Evolutionary conservation across 2,329 filamentous ascomycete genomes (phyloP), one percentile per base, ranked within the genome.

Genomic region (Magnaporthiopsis poae): DNA sequence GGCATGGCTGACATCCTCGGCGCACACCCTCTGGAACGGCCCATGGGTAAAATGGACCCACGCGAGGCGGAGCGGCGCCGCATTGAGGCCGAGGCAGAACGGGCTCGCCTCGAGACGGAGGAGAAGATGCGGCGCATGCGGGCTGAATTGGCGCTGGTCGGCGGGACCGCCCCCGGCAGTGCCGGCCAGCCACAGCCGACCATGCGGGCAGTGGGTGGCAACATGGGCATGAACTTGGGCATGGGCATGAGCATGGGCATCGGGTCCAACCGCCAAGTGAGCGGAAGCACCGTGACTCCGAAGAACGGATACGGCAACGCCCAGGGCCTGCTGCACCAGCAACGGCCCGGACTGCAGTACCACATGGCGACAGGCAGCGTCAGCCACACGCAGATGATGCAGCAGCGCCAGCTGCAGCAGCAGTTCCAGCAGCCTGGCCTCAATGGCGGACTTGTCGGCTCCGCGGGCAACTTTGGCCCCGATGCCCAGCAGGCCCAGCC

Each of bases 1-100:
- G 86, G 82, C 70, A 79, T 90, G 77, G 87, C 87, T 0, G 84
- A 89, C 69, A 79, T 90, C 5, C 77, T 86, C 3, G 73, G 76
- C 25, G 77, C 75, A 0, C 79, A 82, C 64, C 80, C 81, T 33
- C 71, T 77, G 56, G 80, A 79, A 12, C 63, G 67, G 0, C 67
- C 71, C 3, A 69, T 68, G n/a, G 70, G 70, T 33, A 21, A 62
- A 12, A 69, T 72, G 61, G 77, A 83, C 36, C 76, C 77, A 1
- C 75, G 77, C n/a, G 74, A 77, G 13, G 75, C 75, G 5, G 79
- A 80, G 27, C 78, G 82, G 21, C 74, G 76, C 61, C 75, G 76
- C 3, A 76, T 74, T 11, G 75, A 78, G 65, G 77, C 80, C 36
- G 77, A 80, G 67, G 79, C 80, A 18, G 74, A 74, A 7, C 77